These are phyloP conservation scores for Triticum dicoccoides DNA, from an alignment of 176 grass and related monocot species.

Conservation along the genomic window DNA sequence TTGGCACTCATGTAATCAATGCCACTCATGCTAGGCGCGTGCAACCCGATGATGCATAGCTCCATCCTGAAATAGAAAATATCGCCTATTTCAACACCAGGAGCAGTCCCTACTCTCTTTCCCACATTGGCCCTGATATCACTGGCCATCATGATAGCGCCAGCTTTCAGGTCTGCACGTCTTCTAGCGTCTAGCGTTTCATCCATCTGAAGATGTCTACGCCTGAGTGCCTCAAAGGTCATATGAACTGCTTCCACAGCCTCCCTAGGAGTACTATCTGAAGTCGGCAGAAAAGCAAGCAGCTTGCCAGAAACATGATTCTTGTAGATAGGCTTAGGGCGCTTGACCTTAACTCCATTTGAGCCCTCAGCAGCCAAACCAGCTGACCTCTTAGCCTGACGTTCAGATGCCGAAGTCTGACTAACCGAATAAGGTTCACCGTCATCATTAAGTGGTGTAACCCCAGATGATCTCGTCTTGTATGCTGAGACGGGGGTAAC, in stretches of 20 bases:
- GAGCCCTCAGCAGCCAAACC: slow-evolving; percentile 26
- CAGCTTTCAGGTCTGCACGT: slow-evolving; percentile 59
- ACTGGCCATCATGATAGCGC: slow-evolving; percentile 66
- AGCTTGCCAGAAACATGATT: slow-evolving; percentile 47
- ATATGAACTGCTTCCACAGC: slow-evolving; percentile 51
- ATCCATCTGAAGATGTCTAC: slow-evolving; percentile 63
- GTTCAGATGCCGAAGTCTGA: neutral
- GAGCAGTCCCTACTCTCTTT: slow-evolving; percentile 50
- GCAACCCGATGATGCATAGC: slow-evolving; percentile 65
- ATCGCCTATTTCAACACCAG: slow-evolving; percentile 81
- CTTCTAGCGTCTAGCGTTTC: slow-evolving; percentile 40
- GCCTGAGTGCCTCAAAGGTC: slow-evolving; percentile 64
- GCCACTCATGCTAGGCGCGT: slow-evolving; percentile 57
- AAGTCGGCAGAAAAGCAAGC: slow-evolving; percentile 51
- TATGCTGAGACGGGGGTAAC: slow-evolving; percentile 80
- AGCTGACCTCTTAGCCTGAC: slow-evolving; percentile 41
- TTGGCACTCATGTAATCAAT: slow-evolving; percentile 71
- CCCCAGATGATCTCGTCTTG: slow-evolving; percentile 32
- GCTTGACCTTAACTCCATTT: slow-evolving; percentile 50
- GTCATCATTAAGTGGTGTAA: slow-evolving; percentile 31
- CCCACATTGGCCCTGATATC: slow-evolving; percentile 63
- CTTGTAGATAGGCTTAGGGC: slow-evolving; percentile 43
- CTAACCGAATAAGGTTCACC: slow-evolving; percentile 41
- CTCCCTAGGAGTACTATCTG: slow-evolving; percentile 45
- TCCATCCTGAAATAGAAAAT: slow-evolving; percentile 94